These are phyloP conservation scores for Dalbergia cochinchinensis DNA, from an alignment of 306 rosid genomes.

Conservation along the genomic window DNA sequence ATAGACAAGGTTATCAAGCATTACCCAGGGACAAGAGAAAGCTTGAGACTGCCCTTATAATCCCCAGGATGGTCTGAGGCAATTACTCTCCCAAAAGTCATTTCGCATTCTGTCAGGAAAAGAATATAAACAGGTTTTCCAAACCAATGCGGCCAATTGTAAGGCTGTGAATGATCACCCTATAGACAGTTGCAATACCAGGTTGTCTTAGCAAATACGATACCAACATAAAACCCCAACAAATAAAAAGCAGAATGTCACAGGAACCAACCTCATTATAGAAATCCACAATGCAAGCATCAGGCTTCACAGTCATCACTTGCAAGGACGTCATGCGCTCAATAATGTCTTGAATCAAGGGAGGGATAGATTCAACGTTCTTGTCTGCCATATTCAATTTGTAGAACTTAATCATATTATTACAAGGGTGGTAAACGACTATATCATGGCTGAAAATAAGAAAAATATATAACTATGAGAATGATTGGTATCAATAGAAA, in stretches of 20 bases:
- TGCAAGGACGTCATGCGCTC: slow-evolving; percentile 70
- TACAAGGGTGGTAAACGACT: background rate
- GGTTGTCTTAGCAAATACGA: slow-evolving; percentile 36
- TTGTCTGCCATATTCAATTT: slow-evolving; percentile 69
- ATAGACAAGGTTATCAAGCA: slow-evolving; percentile 32
- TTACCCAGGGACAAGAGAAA: slow-evolving; percentile 91
- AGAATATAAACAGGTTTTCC: slow-evolving; percentile 85
- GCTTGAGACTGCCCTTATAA: slow-evolving; percentile 72
- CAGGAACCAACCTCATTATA: slow-evolving; percentile 75
- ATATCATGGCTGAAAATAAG: slow-evolving; percentile 1
- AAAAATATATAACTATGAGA: slow-evolving; percentile 13
- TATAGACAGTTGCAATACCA: slow-evolving; percentile 50
- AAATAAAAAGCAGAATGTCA: slow-evolving; percentile 20
- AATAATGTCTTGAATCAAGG: slow-evolving; percentile 75
- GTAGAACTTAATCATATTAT: slow-evolving; percentile 31
- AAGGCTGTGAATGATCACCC: slow-evolving; percentile 97
- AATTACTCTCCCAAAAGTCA: slow-evolving; percentile 80
- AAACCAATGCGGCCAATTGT: slow-evolving; percentile 79
- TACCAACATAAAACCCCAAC: background rate
- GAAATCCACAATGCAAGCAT: slow-evolving; percentile 87
- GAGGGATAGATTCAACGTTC: slow-evolving; percentile 80
- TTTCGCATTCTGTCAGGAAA: slow-evolving; percentile 87
- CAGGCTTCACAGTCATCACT: slow-evolving; percentile 81
- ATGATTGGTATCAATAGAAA: slow-evolving; percentile 35
- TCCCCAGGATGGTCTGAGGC: slow-evolving; percentile 80